Conservation (phyloP, 2,329 filamentous ascomycete species). For the Aureobasidium sp. region DNA sequence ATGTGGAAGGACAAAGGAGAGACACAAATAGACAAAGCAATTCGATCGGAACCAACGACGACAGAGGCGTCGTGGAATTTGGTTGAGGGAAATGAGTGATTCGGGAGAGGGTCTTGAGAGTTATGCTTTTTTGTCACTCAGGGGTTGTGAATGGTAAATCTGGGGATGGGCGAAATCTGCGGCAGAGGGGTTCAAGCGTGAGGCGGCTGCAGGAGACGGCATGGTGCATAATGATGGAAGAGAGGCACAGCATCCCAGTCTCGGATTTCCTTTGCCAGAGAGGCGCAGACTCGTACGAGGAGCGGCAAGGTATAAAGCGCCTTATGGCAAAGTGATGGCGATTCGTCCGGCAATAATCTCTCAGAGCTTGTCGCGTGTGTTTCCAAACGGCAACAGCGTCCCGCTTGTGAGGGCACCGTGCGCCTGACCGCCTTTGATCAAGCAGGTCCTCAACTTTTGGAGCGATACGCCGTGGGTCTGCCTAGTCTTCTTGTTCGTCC, state of each 20-base stretch:
- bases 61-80: conserved; percentile 6
- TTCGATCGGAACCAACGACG: background rate
- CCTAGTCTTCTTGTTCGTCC: background rate
- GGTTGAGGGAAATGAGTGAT: conserved; percentile 12
- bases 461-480: background rate
- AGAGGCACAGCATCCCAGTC: background rate
- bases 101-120: background rate
- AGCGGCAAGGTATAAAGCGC: background rate
- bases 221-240: background rate
- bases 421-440: conserved; percentile 7
- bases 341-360: background rate
- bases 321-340: background rate
- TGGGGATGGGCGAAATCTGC: background rate
- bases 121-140: conserved; percentile 11
- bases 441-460: conserved; percentile 12
- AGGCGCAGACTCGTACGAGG: background rate
- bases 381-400: conserved; percentile 3
- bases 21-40: conserved; percentile 1
- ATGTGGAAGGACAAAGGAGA: background rate
- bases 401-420: background rate
- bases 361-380: conserved; percentile 9
- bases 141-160: conserved; percentile 9
- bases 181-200: background rate
- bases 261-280: too few species aligned
- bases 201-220: background rate